These are phyloP conservation scores for Globisporangium cylindrosporum DNA, from an alignment of 352 stramenopile species.

Conservation along the genomic window DNA sequence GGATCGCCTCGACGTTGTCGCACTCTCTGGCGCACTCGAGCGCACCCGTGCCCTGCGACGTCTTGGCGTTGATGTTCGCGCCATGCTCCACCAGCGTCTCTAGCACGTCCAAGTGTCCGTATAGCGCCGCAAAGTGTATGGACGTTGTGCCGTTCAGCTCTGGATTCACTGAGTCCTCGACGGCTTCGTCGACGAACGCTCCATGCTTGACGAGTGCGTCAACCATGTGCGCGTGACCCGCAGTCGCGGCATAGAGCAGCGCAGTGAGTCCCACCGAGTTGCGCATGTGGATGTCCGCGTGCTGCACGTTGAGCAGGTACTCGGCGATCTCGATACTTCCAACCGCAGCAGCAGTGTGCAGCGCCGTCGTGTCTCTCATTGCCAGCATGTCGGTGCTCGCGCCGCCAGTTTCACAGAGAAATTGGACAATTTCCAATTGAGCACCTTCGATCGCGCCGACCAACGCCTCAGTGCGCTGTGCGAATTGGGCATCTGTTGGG, in stretches of 20 bases:
- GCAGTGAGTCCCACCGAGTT: slow-evolving; percentile 5
- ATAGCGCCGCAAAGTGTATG: slow-evolving; percentile 14
- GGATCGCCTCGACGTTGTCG: background rate
- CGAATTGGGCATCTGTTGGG: background rate
- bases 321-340: slow-evolving; percentile 1
- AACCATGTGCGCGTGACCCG: background rate
- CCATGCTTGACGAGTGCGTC: slow-evolving; percentile 5
- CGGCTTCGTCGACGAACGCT: background rate
- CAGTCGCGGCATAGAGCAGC: slow-evolving; percentile 6
- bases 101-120: slow-evolving; percentile 7
- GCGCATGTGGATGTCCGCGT: background rate
- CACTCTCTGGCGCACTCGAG: slow-evolving; percentile 6
- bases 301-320: slow-evolving; percentile 6
- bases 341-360: slow-evolving; percentile 8
- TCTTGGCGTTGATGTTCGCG: slow-evolving; percentile 8
- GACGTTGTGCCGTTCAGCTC: slow-evolving; percentile 11
- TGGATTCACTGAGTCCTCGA: slow-evolving; percentile 1
- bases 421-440: background rate
- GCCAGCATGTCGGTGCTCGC: slow-evolving; percentile 4
- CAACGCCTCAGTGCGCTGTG: background rate
- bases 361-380: slow-evolving; percentile 9
- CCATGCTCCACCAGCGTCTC: slow-evolving; percentile 7
- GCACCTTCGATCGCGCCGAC: slow-evolving; percentile 4
- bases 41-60: slow-evolving; percentile 8
- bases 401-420: slow-evolving; percentile 8